phyloP scores from a whole-genome alignment of 2,329 filamentous ascomycete genomes.

The Fusarium sp. region DNA sequence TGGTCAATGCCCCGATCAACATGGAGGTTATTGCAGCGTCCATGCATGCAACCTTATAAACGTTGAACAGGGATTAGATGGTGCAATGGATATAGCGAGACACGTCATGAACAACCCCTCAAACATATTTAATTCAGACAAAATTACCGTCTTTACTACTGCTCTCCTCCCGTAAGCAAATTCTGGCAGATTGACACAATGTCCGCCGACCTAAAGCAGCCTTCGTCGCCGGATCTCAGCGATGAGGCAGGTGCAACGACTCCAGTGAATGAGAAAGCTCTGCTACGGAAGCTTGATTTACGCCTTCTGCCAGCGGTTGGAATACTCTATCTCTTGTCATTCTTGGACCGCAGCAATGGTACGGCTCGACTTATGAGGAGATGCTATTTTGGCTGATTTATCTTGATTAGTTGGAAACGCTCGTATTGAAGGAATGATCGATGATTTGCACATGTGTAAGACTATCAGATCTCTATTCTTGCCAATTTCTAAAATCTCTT shows the following conservation, averaged over 20 bases:
- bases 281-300: constrained; percentile 68
- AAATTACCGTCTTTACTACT: fast-evolving
- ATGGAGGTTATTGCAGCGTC: not conserved
- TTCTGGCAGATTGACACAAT: not conserved
- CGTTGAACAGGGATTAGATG: constrained; percentile 21
- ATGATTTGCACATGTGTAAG: constrained; percentile 65
- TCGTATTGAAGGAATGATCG: constrained; percentile 64
- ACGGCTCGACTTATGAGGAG: no score
- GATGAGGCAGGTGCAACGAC: constrained; percentile 26
- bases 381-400: constrained; percentile 1
- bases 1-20: not conserved
- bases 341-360: constrained; percentile 69
- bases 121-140: not conserved
- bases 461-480: not conserved
- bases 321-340: constrained; percentile 66
- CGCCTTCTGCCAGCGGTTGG: constrained; percentile 65
- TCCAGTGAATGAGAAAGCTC: constrained; percentile 63
- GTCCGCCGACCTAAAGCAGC: constrained; percentile 3
- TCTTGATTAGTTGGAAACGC: constrained; percentile 65
- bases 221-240: constrained; percentile 31
- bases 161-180: fast-evolving
- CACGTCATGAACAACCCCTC: not conserved
- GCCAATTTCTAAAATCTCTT: not conserved
- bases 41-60: not conserved
- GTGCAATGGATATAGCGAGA: constrained; percentile 10